Conservation (phyloP, 768 basidiomycete genomes). For the Amanita pallidorosea region DNA sequence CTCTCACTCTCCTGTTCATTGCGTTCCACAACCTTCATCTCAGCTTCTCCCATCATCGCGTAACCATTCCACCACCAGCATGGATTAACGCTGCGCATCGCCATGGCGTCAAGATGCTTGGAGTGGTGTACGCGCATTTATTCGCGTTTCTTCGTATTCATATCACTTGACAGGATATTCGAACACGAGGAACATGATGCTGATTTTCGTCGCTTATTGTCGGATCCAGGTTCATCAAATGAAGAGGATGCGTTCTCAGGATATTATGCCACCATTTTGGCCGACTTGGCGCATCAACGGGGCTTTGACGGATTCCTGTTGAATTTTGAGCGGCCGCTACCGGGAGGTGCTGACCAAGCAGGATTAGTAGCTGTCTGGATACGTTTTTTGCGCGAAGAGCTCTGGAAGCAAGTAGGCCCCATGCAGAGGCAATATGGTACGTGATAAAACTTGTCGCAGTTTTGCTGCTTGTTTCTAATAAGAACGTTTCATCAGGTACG, state of each 20-base stretch:
- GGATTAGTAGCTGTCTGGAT: conserved; percentile 61
- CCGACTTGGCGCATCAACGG: conserved; percentile 58
- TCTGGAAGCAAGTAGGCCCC: conserved; percentile 49
- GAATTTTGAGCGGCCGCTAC: conserved; percentile 58
- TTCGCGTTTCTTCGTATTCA: neutral
- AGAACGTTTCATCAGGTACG: conserved; percentile 39
- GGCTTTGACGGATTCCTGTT: conserved; percentile 82
- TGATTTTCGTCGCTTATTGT: conserved; percentile 54
- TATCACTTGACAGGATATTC: conserved; percentile 35
- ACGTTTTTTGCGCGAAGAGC: conserved; percentile 45
- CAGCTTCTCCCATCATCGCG: conserved; percentile 79
- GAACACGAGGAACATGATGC: conserved; percentile 41
- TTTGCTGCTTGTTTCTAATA: neutral
- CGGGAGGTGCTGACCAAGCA: conserved; percentile 44
- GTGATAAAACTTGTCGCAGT: neutral
- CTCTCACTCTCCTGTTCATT: neutral
- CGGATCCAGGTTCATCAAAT: conserved; percentile 36
- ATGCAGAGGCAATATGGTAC: conserved; percentile 66
- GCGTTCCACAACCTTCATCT: neutral
- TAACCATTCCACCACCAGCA: conserved; percentile 68
- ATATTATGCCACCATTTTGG: conserved; percentile 59
- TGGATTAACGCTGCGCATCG: conserved; percentile 75
- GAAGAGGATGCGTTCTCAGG: conserved; percentile 39
- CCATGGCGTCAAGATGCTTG: conserved; percentile 70
- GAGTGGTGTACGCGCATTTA: conserved; percentile 54